Evolutionary conservation across 441 rosid genomes (phyloP).

Genomic region (Adansonia madagascariensis): DNA sequence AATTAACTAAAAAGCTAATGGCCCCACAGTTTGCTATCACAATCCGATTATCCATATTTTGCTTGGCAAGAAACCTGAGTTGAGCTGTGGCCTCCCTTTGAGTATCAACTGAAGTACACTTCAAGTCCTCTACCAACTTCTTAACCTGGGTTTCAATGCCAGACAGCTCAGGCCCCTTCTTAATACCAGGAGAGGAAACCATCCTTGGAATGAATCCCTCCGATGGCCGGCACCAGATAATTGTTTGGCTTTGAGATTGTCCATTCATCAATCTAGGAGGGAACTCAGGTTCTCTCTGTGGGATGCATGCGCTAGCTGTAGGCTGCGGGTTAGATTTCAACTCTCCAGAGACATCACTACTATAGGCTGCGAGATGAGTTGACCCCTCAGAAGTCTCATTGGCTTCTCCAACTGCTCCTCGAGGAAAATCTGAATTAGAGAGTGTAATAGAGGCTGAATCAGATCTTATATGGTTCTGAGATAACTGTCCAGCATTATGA

Average conservation of each 20-base stretch:
- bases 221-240: slow-evolving; percentile 59
- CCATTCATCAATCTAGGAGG: slow-evolving; percentile 56
- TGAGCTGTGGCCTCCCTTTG: slow-evolving; percentile 62
- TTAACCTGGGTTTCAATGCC: slow-evolving; percentile 68
- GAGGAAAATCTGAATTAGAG: slow-evolving; percentile 48
- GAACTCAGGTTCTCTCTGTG: slow-evolving; percentile 60
- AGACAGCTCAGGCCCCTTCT: slow-evolving; percentile 71
- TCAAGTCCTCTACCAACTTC: slow-evolving; percentile 70
- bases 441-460: slow-evolving; percentile 58
- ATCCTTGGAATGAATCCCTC: slow-evolving; percentile 65
- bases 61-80: slow-evolving; percentile 72
- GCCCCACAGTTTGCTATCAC: slow-evolving; percentile 79
- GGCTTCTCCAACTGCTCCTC: slow-evolving; percentile 50
- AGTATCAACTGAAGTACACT: slow-evolving; percentile 52
- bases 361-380: slow-evolving; percentile 55
- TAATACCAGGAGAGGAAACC: slow-evolving; percentile 60
- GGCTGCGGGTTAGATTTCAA: slow-evolving; percentile 53
- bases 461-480: slow-evolving; percentile 56
- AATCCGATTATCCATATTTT: slow-evolving; percentile 74
- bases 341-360: slow-evolving; percentile 79
- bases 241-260: slow-evolving; percentile 56
- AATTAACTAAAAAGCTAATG: slow-evolving; percentile 52
- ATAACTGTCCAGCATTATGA: slow-evolving; percentile 43
- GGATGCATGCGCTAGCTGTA: slow-evolving; percentile 40
- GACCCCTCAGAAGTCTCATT: slow-evolving; percentile 62